Conservation (phyloP, 208 protist species). For the Angomonas deanei region DNA sequence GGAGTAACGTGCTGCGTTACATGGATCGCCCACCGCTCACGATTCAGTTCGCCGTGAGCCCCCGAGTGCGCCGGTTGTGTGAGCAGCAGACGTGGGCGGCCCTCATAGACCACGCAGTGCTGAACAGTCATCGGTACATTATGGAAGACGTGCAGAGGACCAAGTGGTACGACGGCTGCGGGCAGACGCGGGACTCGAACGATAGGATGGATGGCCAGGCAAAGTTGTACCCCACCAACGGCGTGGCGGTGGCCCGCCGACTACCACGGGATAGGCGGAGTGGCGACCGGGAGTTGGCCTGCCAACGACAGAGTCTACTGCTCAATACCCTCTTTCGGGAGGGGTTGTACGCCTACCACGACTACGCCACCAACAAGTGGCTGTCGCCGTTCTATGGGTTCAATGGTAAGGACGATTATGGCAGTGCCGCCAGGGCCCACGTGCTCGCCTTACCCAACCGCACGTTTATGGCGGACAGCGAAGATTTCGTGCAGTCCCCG, state of each 20-base stretch:
- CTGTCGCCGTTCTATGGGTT: slow-evolving; percentile 6
- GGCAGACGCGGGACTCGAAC: neutral
- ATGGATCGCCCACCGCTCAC: slow-evolving; percentile 14
- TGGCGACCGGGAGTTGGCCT: slow-evolving; percentile 13
- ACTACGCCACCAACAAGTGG: slow-evolving; percentile 2
- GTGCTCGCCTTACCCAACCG: neutral
- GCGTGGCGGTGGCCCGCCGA: neutral
- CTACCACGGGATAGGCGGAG: neutral
- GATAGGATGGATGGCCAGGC: neutral
- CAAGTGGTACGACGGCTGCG: too few relatives aligned
- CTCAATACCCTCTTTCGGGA: slow-evolving; percentile 23
- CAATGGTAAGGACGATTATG: neutral
- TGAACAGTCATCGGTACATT: neutral
- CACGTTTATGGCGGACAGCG: neutral
- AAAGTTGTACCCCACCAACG: neutral
- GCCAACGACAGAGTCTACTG: slow-evolving; percentile 30
- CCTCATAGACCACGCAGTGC: slow-evolving; percentile 8
- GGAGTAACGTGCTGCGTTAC: slow-evolving; percentile 19
- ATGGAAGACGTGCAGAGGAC: neutral
- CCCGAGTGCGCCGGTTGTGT: slow-evolving; percentile 18
- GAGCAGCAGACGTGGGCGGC: slow-evolving; percentile 25
- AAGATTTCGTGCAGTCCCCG: neutral
- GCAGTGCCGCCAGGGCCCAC: neutral
- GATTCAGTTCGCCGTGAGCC: slow-evolving; percentile 15
- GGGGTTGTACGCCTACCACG: slow-evolving; percentile 14